Base-by-base conservation (phyloP, 2,329 filamentous ascomycete genomes). In the Pezicula carpinea region DNA sequence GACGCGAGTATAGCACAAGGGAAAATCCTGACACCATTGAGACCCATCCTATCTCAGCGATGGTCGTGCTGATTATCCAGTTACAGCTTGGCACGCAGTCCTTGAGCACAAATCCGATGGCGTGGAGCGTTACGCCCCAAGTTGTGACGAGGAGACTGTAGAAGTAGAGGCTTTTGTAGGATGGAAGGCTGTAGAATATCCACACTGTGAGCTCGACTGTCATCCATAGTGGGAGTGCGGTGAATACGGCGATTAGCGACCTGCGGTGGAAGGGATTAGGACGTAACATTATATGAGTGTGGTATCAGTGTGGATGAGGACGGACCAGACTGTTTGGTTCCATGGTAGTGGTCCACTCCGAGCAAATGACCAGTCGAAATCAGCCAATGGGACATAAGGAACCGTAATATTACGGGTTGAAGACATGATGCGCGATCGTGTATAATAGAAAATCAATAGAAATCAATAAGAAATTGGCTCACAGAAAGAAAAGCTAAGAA, bases 101-200 rank as follows among this genome's bases (percentile, higher is more conserved):
- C 52, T 74, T 75, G 45, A 74, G 59, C 32, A 74, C 49, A 53
- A 76, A 76, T 2, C 73, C 75, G 1, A 70, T 53, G 10, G 66
- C 59, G 50, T 77, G 64, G 0, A 64, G n/a, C 0, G 58, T 53
- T 11, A 69, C 64, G 0, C 67, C 67, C 23, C 43, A 59, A 2
- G 66, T 64, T 1, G 35, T 39, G 7, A 38, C 33, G 4, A 46
- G 15, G 15, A 49, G 7, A 13, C 17, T 23, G 29, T 31, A 42
- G 33, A 43, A 49, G 39, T 46, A 49, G 19, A 46, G 43, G 10
- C 47, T 43, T 14, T 19, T 18, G 22, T 46, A 39, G 8, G 36
- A 19, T 14, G 38, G 36, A 32, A 49, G 46, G 18, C 23, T 42
- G 32, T 36, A 36, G 32, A 39, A 49, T 10, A 49, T 23, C 23